A percentile compares a stretch with the other conserved stretches of the same genome.
These are phyloP conservation scores for Yamagishiella unicocca DNA, from an alignment of 139 green algal species.

Conservation along the genomic window DNA sequence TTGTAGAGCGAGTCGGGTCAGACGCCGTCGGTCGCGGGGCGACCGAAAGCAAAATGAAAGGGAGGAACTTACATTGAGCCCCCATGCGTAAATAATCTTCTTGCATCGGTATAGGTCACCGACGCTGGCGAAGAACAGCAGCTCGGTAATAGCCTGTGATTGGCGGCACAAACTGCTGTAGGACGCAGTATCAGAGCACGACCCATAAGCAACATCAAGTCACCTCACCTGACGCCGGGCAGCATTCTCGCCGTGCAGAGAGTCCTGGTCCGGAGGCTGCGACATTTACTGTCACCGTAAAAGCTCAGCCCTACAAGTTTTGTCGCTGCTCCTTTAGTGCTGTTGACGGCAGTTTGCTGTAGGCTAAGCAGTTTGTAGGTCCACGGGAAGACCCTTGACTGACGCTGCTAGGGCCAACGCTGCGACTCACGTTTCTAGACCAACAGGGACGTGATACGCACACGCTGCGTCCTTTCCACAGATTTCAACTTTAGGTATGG, in stretches of 20 bases:
- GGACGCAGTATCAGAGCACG: background rate
- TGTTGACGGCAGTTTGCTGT: too few species aligned
- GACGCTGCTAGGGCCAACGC: too few species aligned
- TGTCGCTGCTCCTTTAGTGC: too few species aligned
- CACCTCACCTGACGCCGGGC: slow-evolving; percentile 22
- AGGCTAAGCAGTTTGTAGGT: too few species aligned
- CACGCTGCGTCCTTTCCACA: too few species aligned
- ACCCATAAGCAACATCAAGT: background rate
- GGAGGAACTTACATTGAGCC: slow-evolving; percentile 68
- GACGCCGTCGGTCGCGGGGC: background rate
- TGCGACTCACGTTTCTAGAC: too few species aligned
- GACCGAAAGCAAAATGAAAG: background rate
- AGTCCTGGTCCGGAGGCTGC: slow-evolving; percentile 34
- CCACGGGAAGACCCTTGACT: too few species aligned
- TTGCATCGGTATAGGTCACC: slow-evolving; percentile 88
- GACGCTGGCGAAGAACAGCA: slow-evolving; percentile 91
- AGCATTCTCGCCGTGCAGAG: slow-evolving; percentile 34
- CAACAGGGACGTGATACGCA: too few species aligned
- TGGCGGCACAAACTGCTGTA: background rate
- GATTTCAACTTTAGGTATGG: too few species aligned
- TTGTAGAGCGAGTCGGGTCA: background rate
- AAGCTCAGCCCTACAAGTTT: background rate
- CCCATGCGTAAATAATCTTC: slow-evolving; percentile 81
- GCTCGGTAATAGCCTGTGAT: slow-evolving; percentile 84
- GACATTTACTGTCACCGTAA: background rate